phyloP scores from a whole-genome alignment of 176 grass and related monocot genomes.

The Oryza officinalis region DNA sequence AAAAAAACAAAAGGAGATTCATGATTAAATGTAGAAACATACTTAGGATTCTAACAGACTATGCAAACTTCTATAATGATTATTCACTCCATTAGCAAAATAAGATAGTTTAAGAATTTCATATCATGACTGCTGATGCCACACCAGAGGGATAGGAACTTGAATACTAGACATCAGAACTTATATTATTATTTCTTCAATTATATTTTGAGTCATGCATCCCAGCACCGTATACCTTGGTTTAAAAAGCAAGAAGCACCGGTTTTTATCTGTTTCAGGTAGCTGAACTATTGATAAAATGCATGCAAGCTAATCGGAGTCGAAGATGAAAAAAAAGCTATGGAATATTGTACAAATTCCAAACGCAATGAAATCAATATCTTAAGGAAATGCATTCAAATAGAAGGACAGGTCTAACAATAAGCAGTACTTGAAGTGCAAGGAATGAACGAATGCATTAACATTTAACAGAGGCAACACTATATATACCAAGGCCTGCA shows the following conservation, averaged over 20 bases:
- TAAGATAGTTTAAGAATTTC: background rate
- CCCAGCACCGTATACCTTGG: background rate
- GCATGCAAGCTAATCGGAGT: background rate
- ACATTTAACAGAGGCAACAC: background rate
- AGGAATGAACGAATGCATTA: background rate
- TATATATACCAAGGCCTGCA: slow-evolving; percentile 66
- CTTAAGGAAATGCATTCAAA: background rate
- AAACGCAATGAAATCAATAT: background rate
- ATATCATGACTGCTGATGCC: background rate
- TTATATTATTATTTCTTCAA: background rate
- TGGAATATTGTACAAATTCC: background rate
- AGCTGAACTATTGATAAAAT: background rate
- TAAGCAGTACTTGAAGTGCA: background rate
- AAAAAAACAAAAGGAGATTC: background rate
- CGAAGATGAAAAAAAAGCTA: slow-evolving; percentile 11
- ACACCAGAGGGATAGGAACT: slow-evolving; percentile 1
- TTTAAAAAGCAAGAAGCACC: background rate
- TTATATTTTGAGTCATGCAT: background rate
- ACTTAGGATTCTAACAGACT: background rate
- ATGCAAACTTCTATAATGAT: slow-evolving; percentile 28
- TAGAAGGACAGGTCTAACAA: background rate
- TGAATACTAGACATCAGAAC: background rate
- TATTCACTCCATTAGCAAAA: background rate
- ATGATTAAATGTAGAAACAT: background rate
- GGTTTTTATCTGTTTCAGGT: background rate